phyloP scores from a whole-genome alignment of 2,329 filamentous ascomycete genomes.

The Chrysosporium keratinophilum region DNA sequence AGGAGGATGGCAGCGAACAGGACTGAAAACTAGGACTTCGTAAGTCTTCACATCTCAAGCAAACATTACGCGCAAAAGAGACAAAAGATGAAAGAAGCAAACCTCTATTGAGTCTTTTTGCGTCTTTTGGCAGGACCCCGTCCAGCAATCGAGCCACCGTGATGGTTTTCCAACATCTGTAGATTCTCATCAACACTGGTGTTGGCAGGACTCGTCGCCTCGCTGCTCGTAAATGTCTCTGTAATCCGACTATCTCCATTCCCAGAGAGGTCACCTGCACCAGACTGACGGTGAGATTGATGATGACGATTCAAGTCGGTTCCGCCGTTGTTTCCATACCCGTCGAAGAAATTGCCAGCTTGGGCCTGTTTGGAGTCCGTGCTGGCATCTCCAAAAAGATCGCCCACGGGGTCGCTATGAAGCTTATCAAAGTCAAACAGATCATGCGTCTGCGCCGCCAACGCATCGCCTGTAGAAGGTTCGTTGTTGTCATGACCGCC shows the following conservation, averaged over 20 bases:
- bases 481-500: conserved; percentile 2
- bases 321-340: conserved; percentile 25
- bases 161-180: conserved; percentile 18
- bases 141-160: conserved; percentile 11
- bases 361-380: conserved; percentile 17
- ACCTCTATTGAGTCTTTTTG: conserved; percentile 23
- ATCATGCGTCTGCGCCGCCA: conserved; percentile 25
- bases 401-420: conserved; percentile 21
- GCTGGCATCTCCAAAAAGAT: conserved; percentile 23
- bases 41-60: background rate
- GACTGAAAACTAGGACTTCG: background rate
- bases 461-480: conserved; percentile 15
- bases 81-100: background rate
- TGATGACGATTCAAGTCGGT: background rate
- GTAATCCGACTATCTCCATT: conserved; percentile 24
- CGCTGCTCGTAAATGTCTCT: conserved; percentile 38
- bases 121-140: conserved; percentile 24
- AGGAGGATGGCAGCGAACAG: background rate
- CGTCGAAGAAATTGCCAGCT: conserved; percentile 25
- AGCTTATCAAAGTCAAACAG: conserved; percentile 36
- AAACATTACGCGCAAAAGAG: background rate
- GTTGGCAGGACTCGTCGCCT: conserved; percentile 33
- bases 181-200: conserved; percentile 25
- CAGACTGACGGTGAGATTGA: background rate
- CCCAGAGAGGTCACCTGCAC: background rate